Evolutionary conservation across 2,329 filamentous ascomycete genomes (phyloP), one percentile per base, ranked within the genome.

Genomic region (Trichophyton mentagrophytes): DNA sequence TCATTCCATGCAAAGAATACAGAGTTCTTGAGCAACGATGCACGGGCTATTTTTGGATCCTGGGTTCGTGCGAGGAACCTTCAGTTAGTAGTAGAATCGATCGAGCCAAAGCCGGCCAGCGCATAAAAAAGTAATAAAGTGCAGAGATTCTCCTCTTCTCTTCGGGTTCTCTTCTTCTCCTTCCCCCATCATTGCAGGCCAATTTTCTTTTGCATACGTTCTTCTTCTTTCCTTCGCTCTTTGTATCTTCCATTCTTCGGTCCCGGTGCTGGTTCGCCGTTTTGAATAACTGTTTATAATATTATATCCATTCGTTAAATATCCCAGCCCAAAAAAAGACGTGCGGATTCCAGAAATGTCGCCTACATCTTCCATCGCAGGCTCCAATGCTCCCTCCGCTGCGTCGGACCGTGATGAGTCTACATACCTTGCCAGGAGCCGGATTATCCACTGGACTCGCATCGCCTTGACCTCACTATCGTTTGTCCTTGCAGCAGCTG

Each of bases 401-500:
- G 71, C 72, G 7, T 71, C 71, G n/a, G 68, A 73, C 57, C 66
- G 69, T 57, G 68, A 72, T 30, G 73, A 76, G 63, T 71, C 70
- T 3, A 65, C 57, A 9, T 76, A 74, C 53, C 68, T 76, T 13
- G 65, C 68, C 47, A 69, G 69, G 57, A 69, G 64, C 40, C 70
- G 68, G 22, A 60, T 65, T 36, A 66, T 77, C 8, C 71, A 73
- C 38, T 69, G 67, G 66, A 60, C 65, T 38, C 70, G 73, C 36
- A 65, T 75, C 20, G 67, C 62, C n/a, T 63, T 77, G 8, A 69
- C 73, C 0, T 46, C 68, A 3, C 36, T 74, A 30, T 69, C 71
- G 8, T 66, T 73, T 20, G 64, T 61, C 3, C 62, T 66, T 6
- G 68, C 71, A 2, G 61, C 72, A 9, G 68, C 72, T 1, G 64